A percentile compares a stretch with the other conserved stretches of the same genome.
phyloP scores from a whole-genome alignment of 208 protist genomes.

The Leishmania martiniquensis region DNA sequence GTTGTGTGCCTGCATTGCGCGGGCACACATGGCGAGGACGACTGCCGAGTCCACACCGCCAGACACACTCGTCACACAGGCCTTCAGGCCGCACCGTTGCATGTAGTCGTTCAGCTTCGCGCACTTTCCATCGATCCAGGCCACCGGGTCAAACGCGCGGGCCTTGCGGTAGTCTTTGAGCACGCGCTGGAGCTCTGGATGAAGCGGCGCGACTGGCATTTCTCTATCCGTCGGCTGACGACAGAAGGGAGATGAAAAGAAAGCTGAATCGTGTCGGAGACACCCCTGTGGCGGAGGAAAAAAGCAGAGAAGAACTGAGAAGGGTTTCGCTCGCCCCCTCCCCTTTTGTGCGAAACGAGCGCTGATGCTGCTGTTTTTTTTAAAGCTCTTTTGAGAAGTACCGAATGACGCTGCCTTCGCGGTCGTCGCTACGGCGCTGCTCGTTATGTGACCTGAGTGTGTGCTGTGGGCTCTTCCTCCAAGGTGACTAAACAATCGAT shows the following conservation, averaged over 20 bases:
- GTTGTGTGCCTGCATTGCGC: conserved; percentile 50
- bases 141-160: conserved; percentile 74
- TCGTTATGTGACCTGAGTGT: not conserved
- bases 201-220: conserved; percentile 59
- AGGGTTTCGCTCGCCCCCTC: too few species aligned
- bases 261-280: not conserved
- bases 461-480: not conserved
- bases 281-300: too few species aligned
- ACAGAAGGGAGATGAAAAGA: not conserved
- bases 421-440: not conserved
- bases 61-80: conserved; percentile 90
- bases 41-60: conserved; percentile 96
- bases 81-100: conserved; percentile 78
- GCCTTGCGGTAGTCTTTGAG: conserved; percentile 71
- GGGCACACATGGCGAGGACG: conserved; percentile 86
- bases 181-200: conserved; percentile 65
- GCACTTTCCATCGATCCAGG: conserved; percentile 91
- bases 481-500: too few species aligned
- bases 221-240: not conserved
- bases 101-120: conserved; percentile 94
- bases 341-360: too few species aligned
- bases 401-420: too few species aligned
- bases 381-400: too few species aligned
- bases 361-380: too few species aligned
- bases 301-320: not conserved